Conservation (phyloP, 1,139 yeast species). For the Sugiyamaella castrensis region DNA sequence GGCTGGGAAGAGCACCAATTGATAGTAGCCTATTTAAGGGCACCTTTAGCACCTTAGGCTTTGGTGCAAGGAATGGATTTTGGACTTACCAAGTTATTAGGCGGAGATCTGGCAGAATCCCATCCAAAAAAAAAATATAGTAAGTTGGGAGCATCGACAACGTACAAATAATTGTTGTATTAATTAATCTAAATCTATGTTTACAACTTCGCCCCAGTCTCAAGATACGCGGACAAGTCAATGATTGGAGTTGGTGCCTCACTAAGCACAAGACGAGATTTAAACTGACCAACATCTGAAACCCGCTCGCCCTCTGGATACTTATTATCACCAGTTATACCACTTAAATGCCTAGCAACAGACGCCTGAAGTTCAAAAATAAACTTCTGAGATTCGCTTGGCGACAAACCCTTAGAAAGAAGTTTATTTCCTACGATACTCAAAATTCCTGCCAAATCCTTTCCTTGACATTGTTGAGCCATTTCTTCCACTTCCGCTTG, state of each 20-base stretch:
- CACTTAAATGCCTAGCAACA: slow-evolving; percentile 10
- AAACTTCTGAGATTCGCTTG: slow-evolving; percentile 18
- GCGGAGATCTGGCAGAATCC: too few species aligned
- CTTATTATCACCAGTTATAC: slow-evolving; percentile 5
- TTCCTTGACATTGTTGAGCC: slow-evolving; percentile 21
- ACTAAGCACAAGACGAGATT: slow-evolving; percentile 31
- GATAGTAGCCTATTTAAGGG: too few species aligned
- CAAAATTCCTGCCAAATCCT: slow-evolving; percentile 15
- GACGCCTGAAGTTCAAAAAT: slow-evolving; percentile 17
- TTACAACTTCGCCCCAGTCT: slow-evolving; percentile 33
- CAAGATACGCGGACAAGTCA: slow-evolving; percentile 32
- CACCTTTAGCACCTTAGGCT: too few species aligned
- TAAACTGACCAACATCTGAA: slow-evolving; percentile 31
- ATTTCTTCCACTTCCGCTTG: slow-evolving; percentile 27
- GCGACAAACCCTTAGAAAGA: slow-evolving; percentile 17
- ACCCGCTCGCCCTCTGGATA: slow-evolving; percentile 27
- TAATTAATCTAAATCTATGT: background rate
- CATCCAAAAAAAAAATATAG: too few species aligned
- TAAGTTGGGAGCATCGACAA: too few species aligned
- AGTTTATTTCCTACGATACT: slow-evolving; percentile 13
- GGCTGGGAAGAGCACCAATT: too few species aligned
- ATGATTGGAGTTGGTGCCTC: slow-evolving; percentile 37
- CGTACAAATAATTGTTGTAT: too few species aligned
- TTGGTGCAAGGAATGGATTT: too few species aligned
- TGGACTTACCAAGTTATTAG: too few species aligned